Conservation (phyloP, 2,329 filamentous ascomycete genomes). For the Myriangium duriaei region DNA sequence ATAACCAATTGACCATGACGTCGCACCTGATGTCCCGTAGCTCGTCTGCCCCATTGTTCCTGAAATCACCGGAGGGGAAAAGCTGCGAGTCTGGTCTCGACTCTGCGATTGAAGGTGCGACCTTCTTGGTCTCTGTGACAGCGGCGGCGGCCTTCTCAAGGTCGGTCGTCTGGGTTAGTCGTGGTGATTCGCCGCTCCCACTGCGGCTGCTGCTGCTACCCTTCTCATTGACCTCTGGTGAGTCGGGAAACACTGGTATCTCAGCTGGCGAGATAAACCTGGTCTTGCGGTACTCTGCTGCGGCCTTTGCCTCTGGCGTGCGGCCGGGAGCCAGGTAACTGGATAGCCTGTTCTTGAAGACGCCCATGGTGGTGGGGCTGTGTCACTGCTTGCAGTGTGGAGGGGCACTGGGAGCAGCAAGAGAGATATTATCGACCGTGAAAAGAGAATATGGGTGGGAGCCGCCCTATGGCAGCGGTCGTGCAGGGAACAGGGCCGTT, state of each 20-base stretch:
- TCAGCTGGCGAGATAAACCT: slow-evolving; percentile 5
- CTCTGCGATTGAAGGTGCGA: slow-evolving; percentile 8
- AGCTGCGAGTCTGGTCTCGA: slow-evolving; percentile 24
- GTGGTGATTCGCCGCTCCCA: slow-evolving; percentile 3
- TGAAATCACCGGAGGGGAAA: slow-evolving; percentile 24
- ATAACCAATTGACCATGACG: slow-evolving; percentile 52
- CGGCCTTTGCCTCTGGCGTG: slow-evolving; percentile 5
- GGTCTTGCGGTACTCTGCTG: slow-evolving; percentile 5
- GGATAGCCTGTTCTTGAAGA: slow-evolving; percentile 12
- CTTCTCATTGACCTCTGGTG: slow-evolving; percentile 7
- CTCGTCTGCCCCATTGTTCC: slow-evolving; percentile 30
- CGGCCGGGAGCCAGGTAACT: slow-evolving; percentile 13
- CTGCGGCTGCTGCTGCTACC: slow-evolving; percentile 2
- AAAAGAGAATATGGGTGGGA: neutral
- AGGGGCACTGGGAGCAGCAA: neutral
- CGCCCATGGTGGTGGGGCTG: slow-evolving; percentile 10
- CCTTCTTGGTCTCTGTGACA: slow-evolving; percentile 9
- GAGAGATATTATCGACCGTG: neutral
- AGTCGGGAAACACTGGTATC: slow-evolving; percentile 2
- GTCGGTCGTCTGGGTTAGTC: slow-evolving; percentile 2
- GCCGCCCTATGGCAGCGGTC: neutral
- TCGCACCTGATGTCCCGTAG: slow-evolving; percentile 45
- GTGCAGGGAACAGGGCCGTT: neutral
- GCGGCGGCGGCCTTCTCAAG: neutral
- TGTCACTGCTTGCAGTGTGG: neutral